A percentile compares a stretch with the other conserved stretches of the same genome.
These are phyloP conservation scores for Trametes polyzona DNA, from an alignment of 1,284 basidiomycete genomes.

Conservation along the genomic window DNA sequence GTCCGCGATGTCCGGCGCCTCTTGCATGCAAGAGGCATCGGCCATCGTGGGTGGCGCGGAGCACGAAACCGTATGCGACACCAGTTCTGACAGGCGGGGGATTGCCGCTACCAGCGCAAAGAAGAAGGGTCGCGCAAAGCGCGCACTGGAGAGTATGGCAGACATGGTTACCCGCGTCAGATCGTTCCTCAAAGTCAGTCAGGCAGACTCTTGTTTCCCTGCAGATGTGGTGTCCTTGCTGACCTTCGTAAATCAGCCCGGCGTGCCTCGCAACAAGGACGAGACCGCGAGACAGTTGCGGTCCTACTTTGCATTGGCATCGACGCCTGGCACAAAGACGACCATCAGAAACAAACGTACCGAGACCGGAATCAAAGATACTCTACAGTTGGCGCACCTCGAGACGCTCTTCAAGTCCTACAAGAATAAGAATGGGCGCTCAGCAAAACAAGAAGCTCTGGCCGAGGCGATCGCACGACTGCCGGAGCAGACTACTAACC, in stretches of 20 bases:
- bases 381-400: no score
- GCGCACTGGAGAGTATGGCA: constrained; percentile 3
- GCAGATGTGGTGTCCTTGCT: no score
- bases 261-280: background rate
- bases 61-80: no score
- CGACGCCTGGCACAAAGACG: background rate
- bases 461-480: no score
- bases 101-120: no score
- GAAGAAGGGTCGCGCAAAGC: no score
- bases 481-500: no score
- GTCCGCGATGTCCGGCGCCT: background rate
- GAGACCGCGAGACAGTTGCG: background rate
- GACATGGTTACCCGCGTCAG: constrained; percentile 7
- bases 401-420: no score
- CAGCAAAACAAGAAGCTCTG: constrained; percentile 8
- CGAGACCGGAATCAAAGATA: no score
- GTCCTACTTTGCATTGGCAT: background rate
- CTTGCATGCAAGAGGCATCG: background rate
- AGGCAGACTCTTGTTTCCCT: background rate
- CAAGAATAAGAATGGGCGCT: background rate
- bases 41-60: no score
- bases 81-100: no score
- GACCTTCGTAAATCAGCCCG: no score
- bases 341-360: background rate
- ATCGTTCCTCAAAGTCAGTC: constrained; percentile 11